Conservation (phyloP, 108 stramenopile species). For the Cyclotella sp. region DNA sequence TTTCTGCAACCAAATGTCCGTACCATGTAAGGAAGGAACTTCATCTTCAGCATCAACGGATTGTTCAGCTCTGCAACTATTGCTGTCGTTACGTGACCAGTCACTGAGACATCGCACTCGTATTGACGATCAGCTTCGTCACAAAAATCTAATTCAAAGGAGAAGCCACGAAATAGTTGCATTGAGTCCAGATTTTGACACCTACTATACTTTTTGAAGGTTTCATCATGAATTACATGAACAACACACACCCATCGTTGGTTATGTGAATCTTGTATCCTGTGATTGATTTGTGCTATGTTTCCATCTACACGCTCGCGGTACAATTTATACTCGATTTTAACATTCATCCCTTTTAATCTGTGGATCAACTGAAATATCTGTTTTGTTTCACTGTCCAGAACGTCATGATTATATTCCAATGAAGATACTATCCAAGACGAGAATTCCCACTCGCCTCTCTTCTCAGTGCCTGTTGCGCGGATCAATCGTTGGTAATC, state of each 20-base stretch:
- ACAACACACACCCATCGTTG: conserved; percentile 64
- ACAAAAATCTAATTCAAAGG: conserved; percentile 61
- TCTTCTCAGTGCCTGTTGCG: background rate
- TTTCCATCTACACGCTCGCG: background rate
- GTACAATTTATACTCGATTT: conserved; percentile 58
- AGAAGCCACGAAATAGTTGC: conserved; percentile 85
- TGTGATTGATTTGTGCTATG: background rate
- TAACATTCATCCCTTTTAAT: conserved; percentile 53
- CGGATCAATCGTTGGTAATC: conserved; percentile 3
- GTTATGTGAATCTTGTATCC: background rate
- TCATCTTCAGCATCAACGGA: conserved; percentile 88
- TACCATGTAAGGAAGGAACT: conserved; percentile 88
- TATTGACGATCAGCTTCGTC: conserved; percentile 2
- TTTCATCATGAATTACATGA: conserved; percentile 70
- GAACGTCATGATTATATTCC: background rate
- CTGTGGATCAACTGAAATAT: conserved; percentile 68
- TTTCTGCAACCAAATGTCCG: conserved; percentile 86
- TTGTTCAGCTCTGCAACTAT: background rate
- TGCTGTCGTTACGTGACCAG: background rate
- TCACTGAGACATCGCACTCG: background rate
- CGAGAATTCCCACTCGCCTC: conserved; percentile 7
- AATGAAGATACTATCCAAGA: conserved; percentile 20
- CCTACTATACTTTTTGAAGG: conserved; percentile 58
- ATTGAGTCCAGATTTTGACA: conserved; percentile 53
- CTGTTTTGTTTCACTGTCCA: conserved; percentile 63